Base-by-base conservation (phyloP, 2,329 filamentous ascomycete species). In the Aspergillus pseudoviridinutans region DNA sequence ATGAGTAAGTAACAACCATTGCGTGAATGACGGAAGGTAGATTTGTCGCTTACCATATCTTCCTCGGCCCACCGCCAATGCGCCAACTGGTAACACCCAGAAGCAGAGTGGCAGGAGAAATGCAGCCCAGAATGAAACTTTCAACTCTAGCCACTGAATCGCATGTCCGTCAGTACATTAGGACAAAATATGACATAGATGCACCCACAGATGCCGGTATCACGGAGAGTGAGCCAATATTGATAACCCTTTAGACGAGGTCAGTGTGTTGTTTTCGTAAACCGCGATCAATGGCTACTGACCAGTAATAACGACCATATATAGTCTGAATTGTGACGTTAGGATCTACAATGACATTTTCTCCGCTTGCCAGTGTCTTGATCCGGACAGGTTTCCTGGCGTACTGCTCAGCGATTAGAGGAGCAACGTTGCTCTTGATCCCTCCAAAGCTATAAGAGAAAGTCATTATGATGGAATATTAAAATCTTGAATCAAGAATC, bases 21-120 rank as follows among this genome's bases (percentile, higher is more conserved):
- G 7, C 14, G 14, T 41, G 38, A 41, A 41, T 8, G 38, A 41
- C 1, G 14, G 38, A 41, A 41, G 38, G 38, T 41, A 8, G 38
- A n/a, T 41, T 41, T 41, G 4, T 41, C 38, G 12, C 38, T 41
- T 41, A 41, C 38, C n/a, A 41, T 41, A 41, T 41, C 38, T n/a
- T 41, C 38, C 38, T n/a, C 38, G 14, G 7, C 14, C 38, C 14
- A 41, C 14, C 14, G n/a, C 38, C 14, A 41, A n/a, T 41, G 38
- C 38, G 38, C 53, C 29, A 6, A 54, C 53, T 17, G 38, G 44
- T 14, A 54, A 50, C 10, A 54, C 44, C 47, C 53, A 54, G 53
- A 54, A 35, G 28, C 42, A 54, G 29, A 54, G 53, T 17, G 44
- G 49, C 22, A 58, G 10, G 27, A 42, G 49, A n/a, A 55, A 41